Base-by-base conservation (phyloP, 1,284 basidiomycete species). In the Leucoagaricus sp. region DNA sequence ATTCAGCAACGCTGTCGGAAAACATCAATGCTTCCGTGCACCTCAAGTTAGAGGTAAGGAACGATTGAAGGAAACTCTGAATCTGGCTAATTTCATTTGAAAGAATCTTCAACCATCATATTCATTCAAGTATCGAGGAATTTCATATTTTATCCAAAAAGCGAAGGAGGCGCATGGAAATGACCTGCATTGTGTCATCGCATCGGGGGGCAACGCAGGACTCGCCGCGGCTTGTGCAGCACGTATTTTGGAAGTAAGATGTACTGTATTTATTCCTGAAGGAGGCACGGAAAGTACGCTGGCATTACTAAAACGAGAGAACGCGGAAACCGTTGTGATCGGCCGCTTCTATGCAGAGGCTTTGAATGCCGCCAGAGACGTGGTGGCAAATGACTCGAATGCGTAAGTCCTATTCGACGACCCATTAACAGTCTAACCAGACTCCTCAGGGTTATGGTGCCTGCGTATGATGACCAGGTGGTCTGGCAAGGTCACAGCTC, bases 61-160 rank as follows among this genome's bases (percentile, higher is more conserved):
- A 25, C 29, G 33, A 36, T 42, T 17, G 17, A 17, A 33, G 1
- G 8, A 21, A 40, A 50, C 41, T 5, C 31, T n/a, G 15, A 41
- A 28, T 25, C 29, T 28, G 33, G 21, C 23, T 25, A 12, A 34
- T 34, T 25, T 41, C 29, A 36, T 17, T 12, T 7, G n/a, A 19
- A 57, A 91, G 89, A 87, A 80, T 61, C 72, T 91, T 1, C 89
- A 91, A 55, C 85, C 85, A 0, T 81, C 82, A 0, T 79, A 87
- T 60, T 90, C 88, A 2, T 91, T 89, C 81, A 91, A 92, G 67
- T 85, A 80, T 61, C 78, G 89, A 21, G 87, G 88, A 4, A 78
- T 91, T 33, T 86, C 86, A 17, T 74, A 79, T 59, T 86, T 86
- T 62, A 75, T 83, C 2, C 77, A 83, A 62, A 73, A 76, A 38